A percentile compares a stretch with the other conserved stretches of the same genome.
Conservation (phyloP, 768 basidiomycete species). For the Collybia sp. region DNA sequence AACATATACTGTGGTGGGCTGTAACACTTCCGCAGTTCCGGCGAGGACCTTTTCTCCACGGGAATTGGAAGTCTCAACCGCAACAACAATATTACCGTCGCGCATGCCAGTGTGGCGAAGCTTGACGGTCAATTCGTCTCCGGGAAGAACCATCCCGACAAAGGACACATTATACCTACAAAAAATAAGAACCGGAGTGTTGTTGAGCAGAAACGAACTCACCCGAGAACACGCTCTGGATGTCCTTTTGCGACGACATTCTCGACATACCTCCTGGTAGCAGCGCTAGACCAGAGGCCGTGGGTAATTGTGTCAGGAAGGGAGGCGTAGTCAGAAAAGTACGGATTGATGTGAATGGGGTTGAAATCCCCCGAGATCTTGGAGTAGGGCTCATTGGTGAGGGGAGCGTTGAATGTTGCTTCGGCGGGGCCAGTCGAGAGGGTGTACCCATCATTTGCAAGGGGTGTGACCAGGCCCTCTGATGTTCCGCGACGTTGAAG, state of each 20-base stretch:
- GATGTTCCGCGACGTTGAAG: slow-evolving; percentile 86
- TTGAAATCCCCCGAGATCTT: slow-evolving; percentile 97
- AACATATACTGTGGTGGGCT: slow-evolving; percentile 90
- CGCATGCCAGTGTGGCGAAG: slow-evolving; percentile 90
- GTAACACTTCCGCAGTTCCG: slow-evolving; percentile 90
- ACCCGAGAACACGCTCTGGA: slow-evolving; percentile 87
- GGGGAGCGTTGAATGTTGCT: slow-evolving; percentile 74
- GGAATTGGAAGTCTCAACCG: slow-evolving; percentile 80
- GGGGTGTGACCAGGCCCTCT: slow-evolving; percentile 70
- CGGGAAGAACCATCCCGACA: slow-evolving; percentile 95
- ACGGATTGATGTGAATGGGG: slow-evolving; percentile 97
- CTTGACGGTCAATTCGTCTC: slow-evolving; percentile 80
- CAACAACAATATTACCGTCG: slow-evolving; percentile 89
- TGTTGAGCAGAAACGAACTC: slow-evolving; percentile 27
- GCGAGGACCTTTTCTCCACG: slow-evolving; percentile 88
- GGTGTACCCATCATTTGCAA: slow-evolving; percentile 85
- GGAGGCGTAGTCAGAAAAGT: slow-evolving; percentile 91
- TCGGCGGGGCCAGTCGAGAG: slow-evolving; percentile 59
- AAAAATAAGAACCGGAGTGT: slow-evolving; percentile 3
- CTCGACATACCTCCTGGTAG: slow-evolving; percentile 89
- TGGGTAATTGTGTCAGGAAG: slow-evolving; percentile 97
- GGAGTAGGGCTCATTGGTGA: slow-evolving; percentile 95
- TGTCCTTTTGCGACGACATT: slow-evolving; percentile 90
- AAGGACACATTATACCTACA: slow-evolving; percentile 88
- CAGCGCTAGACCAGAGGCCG: slow-evolving; percentile 95